Evolutionary conservation across 192 early-diverging fungal genomes (phyloP), one percentile per base, ranked within the genome.

Genomic region (Chytriomyces sp.): DNA sequence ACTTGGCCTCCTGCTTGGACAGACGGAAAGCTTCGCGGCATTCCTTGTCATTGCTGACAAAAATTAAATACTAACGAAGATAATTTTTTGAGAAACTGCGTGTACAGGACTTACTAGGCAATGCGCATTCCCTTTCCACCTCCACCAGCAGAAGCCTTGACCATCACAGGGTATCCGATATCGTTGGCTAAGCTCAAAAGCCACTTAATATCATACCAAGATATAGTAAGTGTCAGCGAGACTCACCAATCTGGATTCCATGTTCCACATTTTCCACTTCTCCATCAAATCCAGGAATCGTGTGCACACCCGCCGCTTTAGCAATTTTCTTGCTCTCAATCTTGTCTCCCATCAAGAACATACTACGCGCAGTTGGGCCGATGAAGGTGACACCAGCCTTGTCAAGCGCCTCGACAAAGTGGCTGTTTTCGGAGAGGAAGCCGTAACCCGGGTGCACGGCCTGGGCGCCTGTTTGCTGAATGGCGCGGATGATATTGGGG

Each of bases 101-200:
- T 78, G 94, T 92, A 61, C 77, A 78, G 2, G 78, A 78, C 53
- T 84, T 78, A 74, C 83, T 85, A 52, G 84, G 93, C 95, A 82
- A 95, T 96, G 61, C 97, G 90, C 83, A 99, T 99, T 62, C 96
- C 97, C 84, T 99, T 99, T 55, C 96, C 96, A 76, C 96, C 96
- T 69, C 96, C 96, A 76, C 94, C 96, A 77, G 95, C 94, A 7
- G 93, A 94, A 38, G 96, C 96, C 85, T 98, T 98, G 80, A 98
- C 91, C 94, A 98, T 98, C 74, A 98, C 88, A n/a, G 97, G 97
- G 84, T 93, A 99, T 4, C 97, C 97, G 37, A 99, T 98, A 52
- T 86, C 80, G 40, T 88, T 86, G 22, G 96, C 96, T 91, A 84
- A 52, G 39, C 3, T 12, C 10, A 62, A 62, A 28, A 58, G 30